Evolutionary conservation across 1,284 basidiomycete species (phyloP).

Genomic region (Puccinia hordei): DNA sequence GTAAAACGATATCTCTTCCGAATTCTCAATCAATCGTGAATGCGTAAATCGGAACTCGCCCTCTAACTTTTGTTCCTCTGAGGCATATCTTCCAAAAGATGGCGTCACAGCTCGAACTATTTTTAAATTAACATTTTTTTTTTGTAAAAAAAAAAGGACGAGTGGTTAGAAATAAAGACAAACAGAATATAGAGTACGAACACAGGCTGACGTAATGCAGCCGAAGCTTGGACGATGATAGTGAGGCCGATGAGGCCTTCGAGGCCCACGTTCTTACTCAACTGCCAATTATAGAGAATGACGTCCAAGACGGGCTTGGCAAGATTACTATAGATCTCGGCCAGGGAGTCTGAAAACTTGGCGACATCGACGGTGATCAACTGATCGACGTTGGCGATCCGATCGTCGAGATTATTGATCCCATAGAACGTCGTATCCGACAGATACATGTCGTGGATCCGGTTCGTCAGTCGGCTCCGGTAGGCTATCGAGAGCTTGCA

Average conservation of each 20-base stretch:
- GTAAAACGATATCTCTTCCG: conserved; percentile 91
- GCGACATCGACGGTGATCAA: conserved; percentile 96
- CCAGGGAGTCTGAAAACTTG: conserved; percentile 85
- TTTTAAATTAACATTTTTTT: too few species aligned
- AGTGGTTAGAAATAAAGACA: neutral
- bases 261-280: conserved; percentile 89
- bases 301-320: conserved; percentile 86
- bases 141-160: too few species aligned
- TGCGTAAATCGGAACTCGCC: conserved; percentile 87
- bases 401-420: conserved; percentile 79
- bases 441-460: conserved; percentile 81
- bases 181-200: neutral
- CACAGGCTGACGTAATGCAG: conserved; percentile 69
- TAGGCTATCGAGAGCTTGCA: conserved; percentile 91
- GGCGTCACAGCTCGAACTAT: conserved; percentile 82
- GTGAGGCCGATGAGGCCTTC: conserved; percentile 86
- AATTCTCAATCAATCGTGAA: conserved; percentile 86
- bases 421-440: conserved; percentile 84
- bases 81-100: conserved; percentile 89
- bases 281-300: conserved; percentile 92
- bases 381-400: conserved; percentile 97
- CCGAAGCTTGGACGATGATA: conserved; percentile 77
- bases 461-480: conserved; percentile 79
- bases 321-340: conserved; percentile 89
- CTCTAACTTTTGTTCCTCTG: conserved; percentile 75